Evolutionary conservation across 768 basidiomycete species (phyloP).

Genomic region (Lactifluus piperatus): DNA sequence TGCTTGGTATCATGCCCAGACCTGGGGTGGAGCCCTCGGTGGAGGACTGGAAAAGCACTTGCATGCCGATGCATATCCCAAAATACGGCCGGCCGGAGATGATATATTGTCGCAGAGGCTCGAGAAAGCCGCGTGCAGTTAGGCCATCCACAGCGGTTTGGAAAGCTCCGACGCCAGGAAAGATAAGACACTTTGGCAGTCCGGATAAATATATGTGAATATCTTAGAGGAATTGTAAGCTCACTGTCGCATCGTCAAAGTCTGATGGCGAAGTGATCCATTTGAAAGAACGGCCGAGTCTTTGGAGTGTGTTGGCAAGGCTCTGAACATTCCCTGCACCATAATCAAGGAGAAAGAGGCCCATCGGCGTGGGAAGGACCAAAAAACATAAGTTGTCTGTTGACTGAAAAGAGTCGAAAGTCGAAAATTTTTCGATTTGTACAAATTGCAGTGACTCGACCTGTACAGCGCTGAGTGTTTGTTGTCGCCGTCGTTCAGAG

Average conservation of each 20-base stretch:
- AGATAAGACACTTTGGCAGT: constrained; percentile 73
- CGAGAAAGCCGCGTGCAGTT: constrained; percentile 57
- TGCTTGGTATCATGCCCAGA: constrained; percentile 75
- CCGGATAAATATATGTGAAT: constrained; percentile 14
- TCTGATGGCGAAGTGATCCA: constrained; percentile 82
- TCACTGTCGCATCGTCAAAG: constrained; percentile 82
- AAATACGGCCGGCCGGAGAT: constrained; percentile 87
- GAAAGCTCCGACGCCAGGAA: constrained; percentile 95
- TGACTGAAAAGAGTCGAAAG: background rate
- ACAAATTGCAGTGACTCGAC: background rate
- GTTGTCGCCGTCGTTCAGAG: background rate
- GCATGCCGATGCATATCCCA: constrained; percentile 98
- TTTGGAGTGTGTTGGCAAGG: constrained; percentile 82
- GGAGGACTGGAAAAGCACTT: constrained; percentile 86
- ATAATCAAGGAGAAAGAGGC: constrained; percentile 89
- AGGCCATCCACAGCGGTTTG: constrained; percentile 80
- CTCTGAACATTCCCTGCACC: constrained; percentile 94
- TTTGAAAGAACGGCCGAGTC: constrained; percentile 77
- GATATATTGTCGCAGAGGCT: constrained; percentile 78
- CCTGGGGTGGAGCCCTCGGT: constrained; percentile 62
- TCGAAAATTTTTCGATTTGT: background rate
- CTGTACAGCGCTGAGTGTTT: too few relatives aligned
- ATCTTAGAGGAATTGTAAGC: constrained; percentile 29
- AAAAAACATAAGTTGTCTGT: background rate
- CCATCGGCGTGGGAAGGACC: constrained; percentile 29